Conservation (phyloP, 768 basidiomycete species). For the Suillus discolor region DNA sequence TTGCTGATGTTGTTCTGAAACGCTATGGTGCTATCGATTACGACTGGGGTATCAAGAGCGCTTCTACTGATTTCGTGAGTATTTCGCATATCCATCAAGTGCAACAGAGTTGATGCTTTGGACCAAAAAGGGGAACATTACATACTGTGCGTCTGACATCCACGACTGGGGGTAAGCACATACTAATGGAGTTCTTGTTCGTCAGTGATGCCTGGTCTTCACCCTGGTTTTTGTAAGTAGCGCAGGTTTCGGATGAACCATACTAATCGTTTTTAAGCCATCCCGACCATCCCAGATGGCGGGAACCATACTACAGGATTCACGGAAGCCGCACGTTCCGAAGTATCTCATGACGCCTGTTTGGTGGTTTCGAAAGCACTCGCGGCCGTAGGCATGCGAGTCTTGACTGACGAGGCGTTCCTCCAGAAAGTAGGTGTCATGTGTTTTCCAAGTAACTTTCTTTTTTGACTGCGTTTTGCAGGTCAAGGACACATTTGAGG, state of each 20-base stretch:
- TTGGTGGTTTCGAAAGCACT: constrained; percentile 65
- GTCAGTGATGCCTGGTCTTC: constrained; percentile 54
- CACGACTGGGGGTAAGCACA: background rate
- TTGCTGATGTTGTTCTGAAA: constrained; percentile 54
- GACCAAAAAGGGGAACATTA: constrained; percentile 44
- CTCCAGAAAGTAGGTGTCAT: constrained; percentile 46
- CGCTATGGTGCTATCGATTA: constrained; percentile 61
- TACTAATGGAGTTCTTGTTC: constrained; percentile 15
- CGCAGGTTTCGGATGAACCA: constrained; percentile 1
- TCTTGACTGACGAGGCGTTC: constrained; percentile 64
- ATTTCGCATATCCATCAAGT: background rate
- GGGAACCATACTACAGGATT: constrained; percentile 74
- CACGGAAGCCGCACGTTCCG: constrained; percentile 54
- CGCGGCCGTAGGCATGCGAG: constrained; percentile 61
- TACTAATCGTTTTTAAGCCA: constrained; percentile 43
- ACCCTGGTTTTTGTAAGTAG: constrained; percentile 53
- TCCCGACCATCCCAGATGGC: constrained; percentile 64
- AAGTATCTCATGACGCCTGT: constrained; percentile 60
- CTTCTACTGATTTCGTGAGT: constrained; percentile 78
- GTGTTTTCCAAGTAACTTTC: background rate
- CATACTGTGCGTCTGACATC: constrained; percentile 50
- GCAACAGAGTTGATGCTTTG: background rate
- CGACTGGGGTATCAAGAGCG: constrained; percentile 62
- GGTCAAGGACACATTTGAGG: constrained; percentile 48
- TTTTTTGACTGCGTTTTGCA: constrained; percentile 17